Conservation (phyloP, 305 asterid species). For the Euphrasia arctica region DNA sequence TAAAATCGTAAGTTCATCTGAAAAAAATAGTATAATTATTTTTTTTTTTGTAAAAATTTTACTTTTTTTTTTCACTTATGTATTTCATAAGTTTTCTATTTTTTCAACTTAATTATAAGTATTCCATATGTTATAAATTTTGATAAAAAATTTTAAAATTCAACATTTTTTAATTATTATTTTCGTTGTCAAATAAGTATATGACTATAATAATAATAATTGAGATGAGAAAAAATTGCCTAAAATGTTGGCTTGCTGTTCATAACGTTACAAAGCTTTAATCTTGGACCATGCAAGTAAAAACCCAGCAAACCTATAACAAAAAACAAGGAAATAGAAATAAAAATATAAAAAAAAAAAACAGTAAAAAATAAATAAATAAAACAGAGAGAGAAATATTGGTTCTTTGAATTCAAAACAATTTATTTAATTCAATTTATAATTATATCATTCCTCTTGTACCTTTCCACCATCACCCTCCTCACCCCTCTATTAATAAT, state of each 20-base stretch:
- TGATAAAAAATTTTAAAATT: no score
- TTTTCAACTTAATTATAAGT: no score
- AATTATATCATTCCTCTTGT: background rate
- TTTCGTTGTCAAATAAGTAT: no score
- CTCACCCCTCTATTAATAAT: constrained; percentile 4
- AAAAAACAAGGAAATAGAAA: constrained; percentile 20
- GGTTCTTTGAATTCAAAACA: constrained; percentile 31
- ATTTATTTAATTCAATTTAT: background rate
- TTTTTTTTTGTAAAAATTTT: no score
- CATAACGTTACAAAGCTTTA: constrained; percentile 28
- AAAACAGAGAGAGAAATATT: constrained; percentile 16
- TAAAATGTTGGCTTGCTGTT: constrained; percentile 44
- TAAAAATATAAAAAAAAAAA: background rate
- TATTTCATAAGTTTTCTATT: no score
- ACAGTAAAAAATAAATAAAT: no score
- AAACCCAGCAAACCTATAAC: constrained; percentile 29
- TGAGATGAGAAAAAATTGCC: constrained; percentile 40
- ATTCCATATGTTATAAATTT: no score
- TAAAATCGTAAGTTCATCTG: no score
- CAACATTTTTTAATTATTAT: no score
- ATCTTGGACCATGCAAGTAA: constrained; percentile 34
- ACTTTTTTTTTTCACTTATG: no score
- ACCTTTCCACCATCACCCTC: constrained; percentile 15
- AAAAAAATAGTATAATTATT: no score
- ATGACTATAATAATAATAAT: background rate